A percentile compares a stretch with the other conserved stretches of the same genome.
These are phyloP conservation scores for Violaceomyces palustris DNA, from an alignment of 1,284 basidiomycete species.

Conservation along the genomic window DNA sequence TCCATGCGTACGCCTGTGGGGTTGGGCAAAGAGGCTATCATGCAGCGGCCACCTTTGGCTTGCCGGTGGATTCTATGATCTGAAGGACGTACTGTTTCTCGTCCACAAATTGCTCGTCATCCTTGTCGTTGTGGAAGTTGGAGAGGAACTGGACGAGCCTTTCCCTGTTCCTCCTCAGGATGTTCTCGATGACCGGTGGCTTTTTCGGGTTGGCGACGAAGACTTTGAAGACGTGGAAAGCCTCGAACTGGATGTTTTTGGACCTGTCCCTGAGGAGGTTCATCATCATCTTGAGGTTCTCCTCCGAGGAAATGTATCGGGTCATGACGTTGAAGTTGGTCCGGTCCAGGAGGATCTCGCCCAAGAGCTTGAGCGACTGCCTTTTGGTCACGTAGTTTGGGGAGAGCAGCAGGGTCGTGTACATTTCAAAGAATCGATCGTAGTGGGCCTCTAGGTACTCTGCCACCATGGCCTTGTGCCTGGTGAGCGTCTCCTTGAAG, in stretches of 20 bases:
- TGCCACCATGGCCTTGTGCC: slow-evolving; percentile 95
- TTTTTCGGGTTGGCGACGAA: slow-evolving; percentile 99
- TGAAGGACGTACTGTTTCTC: slow-evolving; percentile 51
- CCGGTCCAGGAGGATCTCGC: slow-evolving; percentile 93
- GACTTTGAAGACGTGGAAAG: slow-evolving; percentile 99
- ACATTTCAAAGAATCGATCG: slow-evolving; percentile 93
- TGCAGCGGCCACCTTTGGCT: neutral
- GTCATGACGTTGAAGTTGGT: slow-evolving; percentile 99
- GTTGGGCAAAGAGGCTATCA: too few species aligned
- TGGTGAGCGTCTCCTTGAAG: slow-evolving; percentile 71
- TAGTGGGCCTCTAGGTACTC: slow-evolving; percentile 94
- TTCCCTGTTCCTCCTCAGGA: slow-evolving; percentile 87
- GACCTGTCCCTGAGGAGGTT: slow-evolving; percentile 93
- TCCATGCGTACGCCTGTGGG: too few species aligned
- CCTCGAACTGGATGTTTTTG: slow-evolving; percentile 99
- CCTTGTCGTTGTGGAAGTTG: slow-evolving; percentile 96
- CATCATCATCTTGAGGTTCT: slow-evolving; percentile 99
- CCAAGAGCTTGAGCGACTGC: slow-evolving; percentile 93
- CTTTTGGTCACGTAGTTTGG: slow-evolving; percentile 99
- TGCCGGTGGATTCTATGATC: slow-evolving; percentile 40
- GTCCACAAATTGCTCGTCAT: slow-evolving; percentile 56
- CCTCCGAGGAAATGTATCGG: slow-evolving; percentile 75
- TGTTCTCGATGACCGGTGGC: slow-evolving; percentile 85
- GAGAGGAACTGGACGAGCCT: slow-evolving; percentile 83
- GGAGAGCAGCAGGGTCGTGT: slow-evolving; percentile 84